Base-by-base conservation (phyloP, 1,284 basidiomycete genomes). In the Vanrija pseudolonga region DNA sequence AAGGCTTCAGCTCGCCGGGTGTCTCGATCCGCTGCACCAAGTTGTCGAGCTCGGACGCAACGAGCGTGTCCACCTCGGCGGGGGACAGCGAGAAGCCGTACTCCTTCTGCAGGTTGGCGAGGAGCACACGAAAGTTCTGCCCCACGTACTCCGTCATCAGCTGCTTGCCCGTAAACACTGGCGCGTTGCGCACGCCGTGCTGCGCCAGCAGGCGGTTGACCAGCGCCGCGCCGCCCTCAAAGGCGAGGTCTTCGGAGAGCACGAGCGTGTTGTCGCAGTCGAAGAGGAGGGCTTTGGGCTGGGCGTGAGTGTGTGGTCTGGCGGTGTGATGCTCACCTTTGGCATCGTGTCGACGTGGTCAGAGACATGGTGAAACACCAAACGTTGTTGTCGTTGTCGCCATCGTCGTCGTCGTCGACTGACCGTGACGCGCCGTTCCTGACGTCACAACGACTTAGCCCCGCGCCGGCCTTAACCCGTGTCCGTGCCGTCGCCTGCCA, bases 221-320 rank as follows among this genome's bases (percentile, higher is more conserved):
- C 8, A 66, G 56, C 12, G 60, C 57, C 11, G 65, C 61, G 43
- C 65, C 64, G 12, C 59, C 57, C 8, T 43, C 56, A n/a, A 64
- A 66, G 5, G 65, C 62, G 7, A 66, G 57, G 20, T 62, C 53
- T 37, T 66, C 65, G 7, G 61, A 63, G 3, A 61, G 54, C 3
- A 66, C 65, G n/a, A 66, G 60, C 22, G 65, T 66, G 55, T 66
- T 66, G 52, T 66, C 65, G 57, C 65, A 66, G 55, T 66, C 65
- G 45, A 66, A 59, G 32, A 66, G 59, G 50, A 66, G 49, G 20
- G 64, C 63, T 15, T 43, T 53, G 48, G 12, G 32, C 32, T 32
- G 11, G 32, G 12, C 7, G 32, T 14, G 32, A 32, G 32, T 15
- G 32, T 14, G 32, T 4, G 2, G 11, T 11, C 7, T 6, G 3